phyloP scores from a whole-genome alignment of 164 flowering plant genomes.

The Aristolochia californica region DNA sequence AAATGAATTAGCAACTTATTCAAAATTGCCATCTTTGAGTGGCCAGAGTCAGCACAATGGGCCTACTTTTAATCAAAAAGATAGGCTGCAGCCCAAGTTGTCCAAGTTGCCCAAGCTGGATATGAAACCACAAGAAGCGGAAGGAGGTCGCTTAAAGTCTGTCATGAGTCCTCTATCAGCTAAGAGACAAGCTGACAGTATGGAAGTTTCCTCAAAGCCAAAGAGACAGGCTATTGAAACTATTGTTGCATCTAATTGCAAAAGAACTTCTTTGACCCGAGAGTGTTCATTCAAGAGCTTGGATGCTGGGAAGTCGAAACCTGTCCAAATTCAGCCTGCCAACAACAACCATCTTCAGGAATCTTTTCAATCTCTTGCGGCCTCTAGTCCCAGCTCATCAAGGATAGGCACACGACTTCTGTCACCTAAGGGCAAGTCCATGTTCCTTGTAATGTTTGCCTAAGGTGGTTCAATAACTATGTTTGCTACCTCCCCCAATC shows the following conservation, averaged over 20 bases:
- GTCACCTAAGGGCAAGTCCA: constrained; percentile 33
- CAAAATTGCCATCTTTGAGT: constrained; percentile 9
- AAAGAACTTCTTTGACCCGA: constrained; percentile 28
- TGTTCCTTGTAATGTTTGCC: neutral
- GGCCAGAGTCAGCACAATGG: constrained; percentile 11
- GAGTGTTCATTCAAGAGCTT: constrained; percentile 48
- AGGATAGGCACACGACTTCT: constrained; percentile 22
- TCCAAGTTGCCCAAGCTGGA: too few species aligned
- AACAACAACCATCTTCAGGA: constrained; percentile 18
- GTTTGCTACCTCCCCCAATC: too few species aligned
- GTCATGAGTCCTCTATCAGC: constrained; percentile 18
- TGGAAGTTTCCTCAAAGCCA: constrained; percentile 33
- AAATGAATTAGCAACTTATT: constrained; percentile 1
- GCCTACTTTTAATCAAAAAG: too few species aligned
- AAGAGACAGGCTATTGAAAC: constrained; percentile 52
- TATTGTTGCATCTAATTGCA: constrained; percentile 24
- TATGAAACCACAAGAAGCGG: constrained; percentile 26
- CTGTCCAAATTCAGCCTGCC: constrained; percentile 13
- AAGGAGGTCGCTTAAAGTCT: constrained; percentile 14
- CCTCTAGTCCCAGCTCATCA: constrained; percentile 8
- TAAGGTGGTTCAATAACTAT: neutral
- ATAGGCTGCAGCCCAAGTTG: constrained; percentile 17
- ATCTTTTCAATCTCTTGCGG: constrained; percentile 22
- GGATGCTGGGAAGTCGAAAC: constrained; percentile 41
- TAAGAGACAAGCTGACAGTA: constrained; percentile 47